phyloP scores from a whole-genome alignment of 805 yeast species.

The Saccharomycopsis vini region DNA sequence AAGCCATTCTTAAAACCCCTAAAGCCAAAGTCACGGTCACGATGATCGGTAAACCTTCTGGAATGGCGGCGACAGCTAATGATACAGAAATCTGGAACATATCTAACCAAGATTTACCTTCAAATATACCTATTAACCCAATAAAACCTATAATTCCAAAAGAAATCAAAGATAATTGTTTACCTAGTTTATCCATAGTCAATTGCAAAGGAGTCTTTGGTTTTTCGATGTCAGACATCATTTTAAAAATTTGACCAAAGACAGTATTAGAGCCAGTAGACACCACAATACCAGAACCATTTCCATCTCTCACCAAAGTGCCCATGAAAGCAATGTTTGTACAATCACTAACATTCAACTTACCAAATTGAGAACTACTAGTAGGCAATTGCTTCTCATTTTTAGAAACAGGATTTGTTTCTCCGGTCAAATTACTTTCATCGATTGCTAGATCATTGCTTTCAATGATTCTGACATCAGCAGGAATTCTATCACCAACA shows the following conservation, averaged over 20 bases:
- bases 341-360: conserved; percentile 49
- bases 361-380: no score
- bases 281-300: conserved; percentile 86
- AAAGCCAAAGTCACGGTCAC: conserved; percentile 95
- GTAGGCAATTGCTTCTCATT: conserved; percentile 26
- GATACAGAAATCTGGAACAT: conserved; percentile 98
- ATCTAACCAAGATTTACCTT: conserved; percentile 92
- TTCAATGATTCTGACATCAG: conserved; percentile 76
- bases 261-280: conserved; percentile 88
- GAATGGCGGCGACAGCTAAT: conserved; percentile 97
- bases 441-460: conserved; percentile 79
- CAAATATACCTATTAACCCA: conserved; percentile 79
- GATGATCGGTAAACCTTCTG: conserved; percentile 96
- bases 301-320: conserved; percentile 92
- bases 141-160: conserved; percentile 87
- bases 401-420: conserved; percentile 79
- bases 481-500: conserved; percentile 95
- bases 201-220: conserved; percentile 96
- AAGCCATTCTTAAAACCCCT: conserved; percentile 95
- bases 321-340: conserved; percentile 90
- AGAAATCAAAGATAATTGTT: conserved; percentile 76
- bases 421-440: conserved; percentile 94
- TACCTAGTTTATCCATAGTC: conserved; percentile 93
- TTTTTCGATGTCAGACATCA: conserved; percentile 92
- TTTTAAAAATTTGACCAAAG: conserved; percentile 87